Evolutionary conservation across 441 rosid genomes (phyloP), one percentile per base, ranked within the genome.

Genomic region (Oxalis stricta): DNA sequence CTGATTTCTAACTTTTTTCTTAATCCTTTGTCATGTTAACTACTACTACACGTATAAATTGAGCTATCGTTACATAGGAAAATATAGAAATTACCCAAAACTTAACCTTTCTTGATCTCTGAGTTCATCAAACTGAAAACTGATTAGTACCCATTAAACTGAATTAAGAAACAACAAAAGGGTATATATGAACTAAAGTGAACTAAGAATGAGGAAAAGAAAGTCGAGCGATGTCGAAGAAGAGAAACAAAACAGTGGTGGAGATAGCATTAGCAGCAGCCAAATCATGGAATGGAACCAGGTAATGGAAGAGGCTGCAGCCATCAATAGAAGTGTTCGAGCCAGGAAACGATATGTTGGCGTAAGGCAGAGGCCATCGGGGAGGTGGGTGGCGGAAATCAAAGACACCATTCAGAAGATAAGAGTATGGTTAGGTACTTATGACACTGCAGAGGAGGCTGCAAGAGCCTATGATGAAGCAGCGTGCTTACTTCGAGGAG

Each of bases 391-490:
- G 22, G 75, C 78, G 0, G 78, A 71, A 62, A 75, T 75, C 3
- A 72, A 62, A 38, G 71, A 71, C 45, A 62, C 82, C 0, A 62
- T 72, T 5, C 68, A 69, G 10, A 69, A 71, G 63, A 69, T 69
- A 7, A 61, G 82, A 32, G 56, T 61, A 17, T 75, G 76, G 82
- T 19, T 71, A 18, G 78, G 78, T 6, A 75, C 76, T 1, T 75
- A 66, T 10, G 78, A 75, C 10, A 71, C 77, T 2, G 73, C 77
- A 1, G 75, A 71, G 45, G 70, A 71, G 42, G 78, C 78, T 7
- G 82, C 82, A 3, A 61, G 77, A 46, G 82, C 78, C 42, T 75
- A 75, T 16, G 82, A 71, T 24, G 76, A 75, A 33, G 82, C 78
- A 1, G 76, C 82, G 15, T 60, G 67, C 64, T 50, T 66, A 55